phyloP scores from a whole-genome alignment of 257 asterid genomes.

The Leonotis leonurus region DNA sequence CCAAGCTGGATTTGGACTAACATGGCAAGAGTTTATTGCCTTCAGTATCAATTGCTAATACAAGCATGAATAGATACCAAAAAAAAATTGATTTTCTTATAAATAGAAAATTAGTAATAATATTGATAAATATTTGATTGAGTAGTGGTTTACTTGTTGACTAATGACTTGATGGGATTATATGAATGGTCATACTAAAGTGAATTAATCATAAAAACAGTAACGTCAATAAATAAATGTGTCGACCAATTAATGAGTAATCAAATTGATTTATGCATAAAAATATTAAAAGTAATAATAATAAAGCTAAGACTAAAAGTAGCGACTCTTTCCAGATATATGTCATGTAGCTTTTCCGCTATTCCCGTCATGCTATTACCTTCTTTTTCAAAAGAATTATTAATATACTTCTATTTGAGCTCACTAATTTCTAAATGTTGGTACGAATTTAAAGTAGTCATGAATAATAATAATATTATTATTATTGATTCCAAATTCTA shows the following conservation, averaged over 20 bases:
- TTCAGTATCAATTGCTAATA: not conserved
- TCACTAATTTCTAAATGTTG: not conserved
- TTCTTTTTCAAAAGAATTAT: not conserved
- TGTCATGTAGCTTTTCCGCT: not conserved
- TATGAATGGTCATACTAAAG: no score
- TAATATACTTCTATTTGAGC: no score
- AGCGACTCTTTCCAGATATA: not conserved
- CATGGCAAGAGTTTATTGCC: not conserved
- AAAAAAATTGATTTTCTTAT: not conserved
- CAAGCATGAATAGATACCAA: no score
- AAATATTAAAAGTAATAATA: no score
- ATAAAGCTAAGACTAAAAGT: conserved; percentile 2
- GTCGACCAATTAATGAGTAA: not conserved
- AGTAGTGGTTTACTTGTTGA: no score
- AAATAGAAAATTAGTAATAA: no score
- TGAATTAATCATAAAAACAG: no score
- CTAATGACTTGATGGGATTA: not conserved
- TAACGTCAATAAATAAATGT: not conserved
- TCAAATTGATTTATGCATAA: not conserved
- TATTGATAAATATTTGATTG: no score
- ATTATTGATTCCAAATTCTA: not conserved
- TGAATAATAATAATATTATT: not conserved
- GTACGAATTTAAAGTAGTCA: no score
- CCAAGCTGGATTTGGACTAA: not conserved
- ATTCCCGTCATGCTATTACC: not conserved